These are phyloP conservation scores for Amanita rimosa DNA, from an alignment of 768 basidiomycete genomes.

Conservation along the genomic window DNA sequence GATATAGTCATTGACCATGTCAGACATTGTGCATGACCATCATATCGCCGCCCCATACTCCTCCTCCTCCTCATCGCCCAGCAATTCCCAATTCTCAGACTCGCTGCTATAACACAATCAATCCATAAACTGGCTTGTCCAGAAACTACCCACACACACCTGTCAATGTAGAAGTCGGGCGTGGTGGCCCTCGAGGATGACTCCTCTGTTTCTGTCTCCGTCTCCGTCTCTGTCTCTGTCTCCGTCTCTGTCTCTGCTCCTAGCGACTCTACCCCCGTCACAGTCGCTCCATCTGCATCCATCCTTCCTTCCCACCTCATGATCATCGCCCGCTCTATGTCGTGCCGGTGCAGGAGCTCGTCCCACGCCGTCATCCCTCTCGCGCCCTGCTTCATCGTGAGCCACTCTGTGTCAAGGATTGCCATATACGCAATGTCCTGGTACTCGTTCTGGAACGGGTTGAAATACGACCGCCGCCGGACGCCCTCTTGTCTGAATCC, in stretches of 20 bases:
- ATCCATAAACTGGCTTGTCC: neutral
- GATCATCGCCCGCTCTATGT: slow-evolving; percentile 45
- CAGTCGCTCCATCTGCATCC: neutral
- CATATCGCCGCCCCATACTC: too few relatives aligned
- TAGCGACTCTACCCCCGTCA: neutral
- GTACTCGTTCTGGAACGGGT: slow-evolving; percentile 33
- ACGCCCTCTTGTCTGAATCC: slow-evolving; percentile 58
- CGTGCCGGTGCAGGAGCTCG: slow-evolving; percentile 48
- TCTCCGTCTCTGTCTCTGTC: neutral
- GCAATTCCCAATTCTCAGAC: neutral
- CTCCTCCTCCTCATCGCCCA: too few relatives aligned
- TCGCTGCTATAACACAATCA: neutral
- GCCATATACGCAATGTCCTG: slow-evolving; percentile 51
- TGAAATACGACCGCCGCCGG: slow-evolving; percentile 41
- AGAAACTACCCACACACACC: neutral
- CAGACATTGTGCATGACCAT: too few relatives aligned
- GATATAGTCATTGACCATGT: too few relatives aligned
- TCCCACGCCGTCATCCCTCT: slow-evolving; percentile 38
- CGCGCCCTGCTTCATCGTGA: slow-evolving; percentile 14
- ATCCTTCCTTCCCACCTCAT: slow-evolving; percentile 34
- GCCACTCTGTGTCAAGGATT: slow-evolving; percentile 54
- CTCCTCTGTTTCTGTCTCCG: neutral
- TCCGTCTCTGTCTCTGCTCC: neutral
- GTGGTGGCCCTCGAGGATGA: neutral
- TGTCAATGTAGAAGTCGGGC: neutral